phyloP scores from a whole-genome alignment of 2,329 filamentous ascomycete species.

The Rutstroemia sp. region DNA sequence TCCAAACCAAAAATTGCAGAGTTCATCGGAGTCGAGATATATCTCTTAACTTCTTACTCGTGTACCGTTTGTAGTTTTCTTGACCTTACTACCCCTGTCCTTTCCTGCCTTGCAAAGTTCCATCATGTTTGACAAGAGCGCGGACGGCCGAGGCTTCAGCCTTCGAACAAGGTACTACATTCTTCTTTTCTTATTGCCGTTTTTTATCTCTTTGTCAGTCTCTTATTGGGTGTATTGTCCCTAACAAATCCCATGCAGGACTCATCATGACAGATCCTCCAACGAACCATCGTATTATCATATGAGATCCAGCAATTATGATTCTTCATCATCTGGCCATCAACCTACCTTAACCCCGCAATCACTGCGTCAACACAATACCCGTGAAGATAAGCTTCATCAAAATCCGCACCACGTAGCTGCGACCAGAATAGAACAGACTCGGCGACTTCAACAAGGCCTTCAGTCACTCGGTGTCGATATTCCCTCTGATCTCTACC shows the following conservation, averaged over 20 bases:
- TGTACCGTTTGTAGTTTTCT: neutral
- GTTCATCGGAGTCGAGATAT: too few species aligned
- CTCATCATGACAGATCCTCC: neutral
- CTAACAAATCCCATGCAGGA: neutral
- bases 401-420: neutral
- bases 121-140: too few species aligned
- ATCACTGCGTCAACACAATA: neutral
- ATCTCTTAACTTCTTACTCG: neutral
- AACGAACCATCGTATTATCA: neutral
- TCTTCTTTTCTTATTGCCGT: neutral
- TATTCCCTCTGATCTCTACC: neutral
- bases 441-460: neutral
- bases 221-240: neutral
- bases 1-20: too few species aligned
- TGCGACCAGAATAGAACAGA: neutral
- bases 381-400: neutral
- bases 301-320: neutral
- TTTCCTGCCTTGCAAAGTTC: neutral
- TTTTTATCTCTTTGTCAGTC: neutral
- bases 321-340: neutral
- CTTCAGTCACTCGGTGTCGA: conserved; percentile 4
- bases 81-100: neutral
- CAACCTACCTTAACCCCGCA: neutral
- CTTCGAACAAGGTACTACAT: too few species aligned
- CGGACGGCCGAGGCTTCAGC: too few species aligned